Evolutionary conservation across 2,329 filamentous ascomycete species (phyloP), one percentile per base, ranked within the genome.

Genomic region (Colletotrichum navitas): DNA sequence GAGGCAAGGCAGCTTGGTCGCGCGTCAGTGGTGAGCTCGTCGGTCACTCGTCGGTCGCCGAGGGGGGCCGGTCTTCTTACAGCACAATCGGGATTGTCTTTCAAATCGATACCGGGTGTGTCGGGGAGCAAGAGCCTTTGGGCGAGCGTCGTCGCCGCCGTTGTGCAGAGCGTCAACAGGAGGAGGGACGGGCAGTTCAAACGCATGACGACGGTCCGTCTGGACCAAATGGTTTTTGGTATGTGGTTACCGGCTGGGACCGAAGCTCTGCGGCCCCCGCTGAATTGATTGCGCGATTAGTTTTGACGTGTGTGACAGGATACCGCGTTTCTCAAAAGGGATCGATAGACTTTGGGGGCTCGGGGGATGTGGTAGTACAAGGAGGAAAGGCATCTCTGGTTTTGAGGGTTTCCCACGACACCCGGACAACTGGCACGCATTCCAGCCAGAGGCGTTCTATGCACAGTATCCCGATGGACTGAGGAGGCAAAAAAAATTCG

Each of bases 1-100:
- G 29, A 71, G 32, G 12, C 68, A 71, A 5, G 68, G 68, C 4
- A 68, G 41, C 68, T 71, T 71, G n/a, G 1, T 8, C 21, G 18
- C 14, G 24, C 2, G 59, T 71, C 14, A 71, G n/a, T 3, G 8
- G 2, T 24, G 21, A 3, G 5, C 1, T 54, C 26, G 6, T 34
- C 1, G 14, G 41, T 52, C 2, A 14, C 11, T 3, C 29, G 7
- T 26, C 1, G 16, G 34, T 55, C 3, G 18, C 11, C 1, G 41
- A 43, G 36, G 12, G 10, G 12, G 29, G 14, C 3, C 4, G 2
- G 12, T 26, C 1, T 21, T 39, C 68, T 68, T 49, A 71, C 68
- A 34, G 68, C 65, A 32, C 68, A 71, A 21, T 32, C 36, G 1
- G 65, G 68, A 4, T 63, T 68, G 7, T 68, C 59, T n/a, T 59